Evolutionary conservation across 2,329 filamentous ascomycete genomes (phyloP).

Genomic region (Xylariaceae sp.): DNA sequence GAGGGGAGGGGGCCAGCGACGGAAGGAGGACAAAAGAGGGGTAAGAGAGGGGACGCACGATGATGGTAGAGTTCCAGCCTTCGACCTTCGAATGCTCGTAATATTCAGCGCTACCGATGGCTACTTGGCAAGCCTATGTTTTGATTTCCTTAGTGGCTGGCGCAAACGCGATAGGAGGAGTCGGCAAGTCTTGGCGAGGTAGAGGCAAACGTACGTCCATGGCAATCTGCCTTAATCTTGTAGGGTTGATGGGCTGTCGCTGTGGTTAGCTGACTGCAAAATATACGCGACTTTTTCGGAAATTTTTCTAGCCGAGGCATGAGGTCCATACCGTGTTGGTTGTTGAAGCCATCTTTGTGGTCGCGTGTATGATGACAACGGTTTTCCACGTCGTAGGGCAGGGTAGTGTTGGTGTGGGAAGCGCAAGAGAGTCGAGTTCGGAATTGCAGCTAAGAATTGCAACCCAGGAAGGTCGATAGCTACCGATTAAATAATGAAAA

Average conservation of each 20-base stretch:
- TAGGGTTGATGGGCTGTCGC: constrained; percentile 73
- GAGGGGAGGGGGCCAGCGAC: no score
- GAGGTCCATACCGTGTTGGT: constrained; percentile 34
- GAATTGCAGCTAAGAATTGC: no score
- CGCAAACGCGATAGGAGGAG: constrained; percentile 4
- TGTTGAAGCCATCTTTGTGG: constrained; percentile 38
- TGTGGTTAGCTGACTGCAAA: constrained; percentile 12
- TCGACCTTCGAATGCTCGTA: constrained; percentile 89
- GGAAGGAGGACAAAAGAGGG: neutral
- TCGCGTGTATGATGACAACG: constrained; percentile 1
- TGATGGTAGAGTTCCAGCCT: constrained; percentile 90
- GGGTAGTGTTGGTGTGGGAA: constrained; percentile 1
- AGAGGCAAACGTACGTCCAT: constrained; percentile 68
- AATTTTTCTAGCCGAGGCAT: no score
- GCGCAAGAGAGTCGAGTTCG: neutral
- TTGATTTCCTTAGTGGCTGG: constrained; percentile 25
- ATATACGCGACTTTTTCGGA: no score
- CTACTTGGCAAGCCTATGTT: constrained; percentile 77
- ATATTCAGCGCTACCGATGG: constrained; percentile 73
- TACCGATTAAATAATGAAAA: no score
- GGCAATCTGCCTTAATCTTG: constrained; percentile 83
- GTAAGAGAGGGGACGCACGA: constrained; percentile 64
- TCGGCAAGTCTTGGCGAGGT: neutral
- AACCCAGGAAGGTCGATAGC: no score
- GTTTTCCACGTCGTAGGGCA: constrained; percentile 2